Base-by-base conservation (phyloP, 306 rosid species). In the Mimosa bimucronata region DNA sequence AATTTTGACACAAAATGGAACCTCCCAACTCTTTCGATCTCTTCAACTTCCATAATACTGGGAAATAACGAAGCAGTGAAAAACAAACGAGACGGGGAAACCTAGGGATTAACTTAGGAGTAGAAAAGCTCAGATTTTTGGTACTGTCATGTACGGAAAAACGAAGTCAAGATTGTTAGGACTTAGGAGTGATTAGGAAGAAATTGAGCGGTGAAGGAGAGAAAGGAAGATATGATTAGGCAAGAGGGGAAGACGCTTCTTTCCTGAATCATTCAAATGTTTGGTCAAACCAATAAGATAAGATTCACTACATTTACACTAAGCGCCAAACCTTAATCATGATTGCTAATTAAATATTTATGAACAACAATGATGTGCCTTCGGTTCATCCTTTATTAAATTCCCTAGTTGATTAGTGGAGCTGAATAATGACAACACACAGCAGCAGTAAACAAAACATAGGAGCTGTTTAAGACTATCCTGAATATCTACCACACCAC, bases 31-130 rank as follows among this genome's bases (percentile, higher is more conserved):
- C 41, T 23, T 76, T 82, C 68, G 55, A 80, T 64, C 71, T 67
- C 77, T 53, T 30, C 74, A 71, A 64, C 66, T 53, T 85, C 91
- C 93, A 87, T 89, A 46, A 66, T 57, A 10, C 16, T 23, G 76
- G 38, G 68, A 41, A 72, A 70, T 81, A 75, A 40, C 65, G 73
- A 48, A 67, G 72, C 72, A 37, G 79, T 11, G 62, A 29, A 37
- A 29, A 29, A 19, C 9, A n/a, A 40, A 37, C 30, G 25, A 58
- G 48, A 44, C 21, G 19, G 55, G 29, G 42, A 71, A 45, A 7
- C 30, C 45, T 14, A 37, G 48, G 26, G 34, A 18, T 66, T 23
- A 16, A 76, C 19, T 66, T 65, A 60, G 7, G 83, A 74, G 61
- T 44, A 45, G 73, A 44, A 30, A 12, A 12, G 64, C 52, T 67